Conservation (phyloP, 2,329 filamentous ascomycete genomes). For the Plectosphaerella cucumerina region DNA sequence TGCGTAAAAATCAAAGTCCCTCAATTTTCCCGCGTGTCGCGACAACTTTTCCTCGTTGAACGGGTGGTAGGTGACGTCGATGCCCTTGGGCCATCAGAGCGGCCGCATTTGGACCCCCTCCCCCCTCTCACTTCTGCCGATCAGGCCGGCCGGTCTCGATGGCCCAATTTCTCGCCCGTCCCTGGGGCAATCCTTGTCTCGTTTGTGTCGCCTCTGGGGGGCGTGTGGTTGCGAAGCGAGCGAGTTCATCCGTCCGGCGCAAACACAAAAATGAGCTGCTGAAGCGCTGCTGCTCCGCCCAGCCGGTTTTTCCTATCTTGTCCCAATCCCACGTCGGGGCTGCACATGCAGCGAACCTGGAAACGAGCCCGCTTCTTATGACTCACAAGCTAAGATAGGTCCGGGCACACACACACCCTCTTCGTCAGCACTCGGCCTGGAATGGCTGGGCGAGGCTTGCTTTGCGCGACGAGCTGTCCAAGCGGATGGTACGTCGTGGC, state of each 20-base stretch:
- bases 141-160: neutral
- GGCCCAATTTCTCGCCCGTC: too few species aligned
- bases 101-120: conserved; percentile 1
- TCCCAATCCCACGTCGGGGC: too few species aligned
- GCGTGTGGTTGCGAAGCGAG: neutral
- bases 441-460: neutral
- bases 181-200: neutral
- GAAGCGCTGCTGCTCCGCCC: too few species aligned
- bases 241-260: neutral
- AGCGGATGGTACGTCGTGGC: conserved; percentile 7
- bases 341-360: too few species aligned
- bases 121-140: neutral
- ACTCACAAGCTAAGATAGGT: neutral
- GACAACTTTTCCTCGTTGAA: conserved; percentile 10
- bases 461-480: neutral
- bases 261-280: neutral
- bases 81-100: neutral
- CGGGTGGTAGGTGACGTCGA: neutral
- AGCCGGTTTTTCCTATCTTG: too few species aligned
- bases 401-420: too few species aligned
- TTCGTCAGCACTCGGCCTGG: neutral
- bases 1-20: conserved; percentile 12
- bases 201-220: neutral
- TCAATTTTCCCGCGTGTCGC: conserved; percentile 5
- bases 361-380: neutral